Base-by-base conservation (phyloP, 139 green algal genomes). In the Diplosphaera chodatii region DNA sequence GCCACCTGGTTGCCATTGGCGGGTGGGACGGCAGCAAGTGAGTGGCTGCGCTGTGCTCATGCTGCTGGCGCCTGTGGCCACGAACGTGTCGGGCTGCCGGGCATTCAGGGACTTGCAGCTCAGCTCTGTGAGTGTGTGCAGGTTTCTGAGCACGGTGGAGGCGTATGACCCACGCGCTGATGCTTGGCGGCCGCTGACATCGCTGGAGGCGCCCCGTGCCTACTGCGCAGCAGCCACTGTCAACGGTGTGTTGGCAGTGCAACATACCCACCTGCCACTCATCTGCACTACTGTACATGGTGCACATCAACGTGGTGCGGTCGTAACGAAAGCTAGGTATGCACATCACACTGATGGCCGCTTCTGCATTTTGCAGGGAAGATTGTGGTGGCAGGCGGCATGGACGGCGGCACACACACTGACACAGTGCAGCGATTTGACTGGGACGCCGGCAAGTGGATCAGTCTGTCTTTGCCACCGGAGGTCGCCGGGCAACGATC, bases 361-460 rank as follows among this genome's bases (percentile, higher is more conserved):
- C n/a, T 30, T 40, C 63, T 25, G 63, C 27, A n/a, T 18, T 25
- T 18, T 59, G 48, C 48, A 59, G 48, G 48, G 13, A 23, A 25
- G 16, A 59, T 59, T 25, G 48, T 59, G 48, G 48, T 59, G 48
- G 48, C 48, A 18, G 48, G 48, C 48, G 48, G 48, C 13, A 59
- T 59, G 48, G 48, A 56, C 25, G 71, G 64, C 15, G 71, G 70
- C 34, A 40, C 65, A n/a, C 77, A 80, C 70, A 77, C 80, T 63
- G 73, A 77, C 3, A 56, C 25, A 16, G 63, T 83, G 25, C 73
- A 83, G 66, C 69, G 74, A 25, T 80, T 66, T 32, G 77, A 66
- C 23, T 20, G 20, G 28, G 33, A 40, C 2, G 56, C 32, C 23
- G n/a, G 68, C 33, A 29, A 27, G 4, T 83, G 78, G 78, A 30